Base-by-base conservation (phyloP, 225 moss, liverwort and hornwort species). In the Neckera pumila region DNA sequence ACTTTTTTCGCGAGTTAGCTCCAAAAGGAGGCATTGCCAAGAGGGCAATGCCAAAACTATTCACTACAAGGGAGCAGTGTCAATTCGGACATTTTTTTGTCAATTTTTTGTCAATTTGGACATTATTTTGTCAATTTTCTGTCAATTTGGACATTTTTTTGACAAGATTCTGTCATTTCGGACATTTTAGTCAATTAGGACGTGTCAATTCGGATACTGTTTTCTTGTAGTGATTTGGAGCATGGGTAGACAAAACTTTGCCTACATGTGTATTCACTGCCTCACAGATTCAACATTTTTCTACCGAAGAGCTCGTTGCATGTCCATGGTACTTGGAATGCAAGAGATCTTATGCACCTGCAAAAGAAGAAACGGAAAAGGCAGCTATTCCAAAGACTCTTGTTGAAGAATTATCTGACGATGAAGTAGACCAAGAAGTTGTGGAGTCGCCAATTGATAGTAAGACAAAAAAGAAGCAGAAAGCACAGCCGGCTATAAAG, bases 381-480 rank as follows among this genome's bases (percentile, higher is more conserved):
- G 22, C 11, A n/a, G 1, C 2, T 22, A 13, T 12, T 1, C 11
- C 20, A 11, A 67, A 67, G 22, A 5, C 4, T 11, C 1, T 7
- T 1, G 17, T 63, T 34, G 17, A 34, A 64, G 13, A 69, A 7
- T 7, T 38, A 1, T 69, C 12, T 13, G 13, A 69, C 2, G 34
- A 21, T 7, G 8, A 12, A 70, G 12, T 3, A 11, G 6, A 20
- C 0, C 9, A 38, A 20, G 9, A 33, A 40, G 23, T 25, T 36
- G 3, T 40, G 3, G 23, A 33, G 17, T 11, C 4, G 33, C 5
- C 33, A 4, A 9, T 0, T 3, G 4, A 31, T 17, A 1, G 3
- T 15, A 30, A 64, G 33, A 30, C 9, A 1, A 9, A 64, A 33
- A 33, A 64, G 5, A 33, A 64, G 17, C 17, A 17, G 4, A 64